Evolutionary conservation across 2,329 filamentous ascomycete genomes (phyloP), one percentile per base, ranked within the genome.

Genomic region (Septoria linicola): DNA sequence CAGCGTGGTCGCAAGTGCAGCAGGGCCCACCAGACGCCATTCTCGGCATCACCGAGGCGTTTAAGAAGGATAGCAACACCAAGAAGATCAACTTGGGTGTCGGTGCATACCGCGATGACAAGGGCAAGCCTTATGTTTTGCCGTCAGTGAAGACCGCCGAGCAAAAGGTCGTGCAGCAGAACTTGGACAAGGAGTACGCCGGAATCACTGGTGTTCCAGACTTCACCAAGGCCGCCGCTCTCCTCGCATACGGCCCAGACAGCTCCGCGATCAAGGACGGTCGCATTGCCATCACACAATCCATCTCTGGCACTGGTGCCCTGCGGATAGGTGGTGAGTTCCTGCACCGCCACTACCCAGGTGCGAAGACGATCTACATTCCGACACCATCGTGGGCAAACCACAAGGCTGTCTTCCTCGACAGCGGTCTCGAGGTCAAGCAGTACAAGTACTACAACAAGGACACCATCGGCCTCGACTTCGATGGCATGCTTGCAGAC

Each of bases 391-490:
- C 89, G 65, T 99, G 93, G 93, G 93, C 92, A 66, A 97, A 99
- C 82, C 93, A 99, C 80, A 88, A 83, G 70, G 91, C 92, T 59
- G 88, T 99, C 73, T 97, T 99, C 84, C 85, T 82, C 75, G 91
- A 97, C 74, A 87, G 89, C 25, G 89, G 91, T 51, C 82, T 99
- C 60, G 81, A 88, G 74, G 90, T 97, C 57, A 84, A 91, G 76
- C 89, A 91, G 77, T 99, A 99, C 82, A 82, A 89, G 66, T 99
- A 99, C 84, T 99, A 97, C 80, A 89, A 97, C 84, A 95, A 95
- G 81, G 85, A 96, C 71, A 97, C 92, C 68, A 97, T 96, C 70
- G 91, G 91, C 50, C 86, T 99, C 60, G 93, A 99, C 80, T 97
- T 96, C 68, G 89, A 95, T 63, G 93, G 93, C 66, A 82, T 99